Evolutionary conservation across 371 early-diverging fungal genomes (phyloP).

Genomic region (Lichtheimia corymbifera): DNA sequence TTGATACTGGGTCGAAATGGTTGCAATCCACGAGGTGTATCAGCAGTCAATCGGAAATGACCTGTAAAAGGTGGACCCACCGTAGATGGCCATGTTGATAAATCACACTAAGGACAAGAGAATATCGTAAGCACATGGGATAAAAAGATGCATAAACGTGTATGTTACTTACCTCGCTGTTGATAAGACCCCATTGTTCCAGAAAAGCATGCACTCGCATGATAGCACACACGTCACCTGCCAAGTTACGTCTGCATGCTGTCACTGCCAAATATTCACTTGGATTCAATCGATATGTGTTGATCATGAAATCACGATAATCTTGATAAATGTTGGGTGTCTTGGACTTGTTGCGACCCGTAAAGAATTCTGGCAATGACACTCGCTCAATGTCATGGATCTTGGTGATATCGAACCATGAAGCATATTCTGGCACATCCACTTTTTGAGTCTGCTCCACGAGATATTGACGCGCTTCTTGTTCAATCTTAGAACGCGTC

Average conservation of each 20-base stretch:
- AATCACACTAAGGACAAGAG: constrained; percentile 68
- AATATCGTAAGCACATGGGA: not conserved
- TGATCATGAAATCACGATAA: constrained; percentile 97
- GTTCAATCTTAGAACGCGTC: constrained; percentile 50
- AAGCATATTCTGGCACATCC: constrained; percentile 82
- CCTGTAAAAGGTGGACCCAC: constrained; percentile 95
- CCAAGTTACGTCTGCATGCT: constrained; percentile 91
- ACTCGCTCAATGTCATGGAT: constrained; percentile 93
- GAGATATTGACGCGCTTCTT: constrained; percentile 73
- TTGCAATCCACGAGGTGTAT: constrained; percentile 91
- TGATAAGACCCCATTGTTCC: constrained; percentile 99
- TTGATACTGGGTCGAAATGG: constrained; percentile 76
- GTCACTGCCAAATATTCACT: constrained; percentile 95
- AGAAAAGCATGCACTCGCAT: constrained; percentile 97
- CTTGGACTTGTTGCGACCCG: constrained; percentile 86
- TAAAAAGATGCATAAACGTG: no score
- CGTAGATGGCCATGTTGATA: constrained; percentile 89
- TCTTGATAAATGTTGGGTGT: constrained; percentile 92
- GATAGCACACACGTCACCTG: constrained; percentile 97
- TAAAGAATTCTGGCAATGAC: constrained; percentile 96
- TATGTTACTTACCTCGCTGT: constrained; percentile 80
- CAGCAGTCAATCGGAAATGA: constrained; percentile 94
- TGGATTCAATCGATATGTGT: constrained; percentile 94
- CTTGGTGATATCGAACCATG: constrained; percentile 89
- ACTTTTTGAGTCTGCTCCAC: constrained; percentile 75